Evolutionary conservation across 2,329 filamentous ascomycete genomes (phyloP).

Genomic region (Colletotrichum sp.): DNA sequence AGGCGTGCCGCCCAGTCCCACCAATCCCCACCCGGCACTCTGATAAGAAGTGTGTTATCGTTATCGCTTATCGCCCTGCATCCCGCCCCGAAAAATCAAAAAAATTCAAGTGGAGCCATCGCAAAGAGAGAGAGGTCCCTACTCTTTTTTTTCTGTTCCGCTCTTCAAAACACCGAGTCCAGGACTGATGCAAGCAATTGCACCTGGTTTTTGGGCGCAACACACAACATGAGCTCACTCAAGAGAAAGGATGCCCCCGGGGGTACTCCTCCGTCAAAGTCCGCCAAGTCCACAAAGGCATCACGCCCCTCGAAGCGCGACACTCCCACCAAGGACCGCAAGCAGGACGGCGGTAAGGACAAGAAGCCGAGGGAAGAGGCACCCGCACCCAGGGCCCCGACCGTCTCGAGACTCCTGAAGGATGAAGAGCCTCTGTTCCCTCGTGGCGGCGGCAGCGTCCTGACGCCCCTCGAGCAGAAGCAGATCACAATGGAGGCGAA

Average conservation of each 20-base stretch:
- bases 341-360: conserved; percentile 36
- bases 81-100: conserved; percentile 5
- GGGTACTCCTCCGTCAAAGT: conserved; percentile 53
- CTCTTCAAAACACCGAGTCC: conserved; percentile 10
- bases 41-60: conserved; percentile 10
- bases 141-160: not conserved
- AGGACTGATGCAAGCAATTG: conserved; percentile 19
- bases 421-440: conserved; percentile 93
- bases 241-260: conserved; percentile 65
- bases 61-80: conserved; percentile 12
- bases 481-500: conserved; percentile 95
- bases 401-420: conserved; percentile 53
- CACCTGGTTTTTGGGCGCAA: conserved; percentile 11
- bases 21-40: not conserved
- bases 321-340: conserved; percentile 29
- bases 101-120: conserved; percentile 19
- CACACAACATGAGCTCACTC: conserved; percentile 53
- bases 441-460: conserved; percentile 85
- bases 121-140: conserved; percentile 9
- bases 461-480: conserved; percentile 94
- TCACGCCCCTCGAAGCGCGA: conserved; percentile 26
- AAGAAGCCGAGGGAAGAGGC: conserved; percentile 32
- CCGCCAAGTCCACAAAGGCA: conserved; percentile 42
- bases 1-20: not conserved
- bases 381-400: conserved; percentile 35